These are phyloP conservation scores for Leccinum pseudoinsigne DNA, from an alignment of 1,284 basidiomycete genomes.

Conservation along the genomic window DNA sequence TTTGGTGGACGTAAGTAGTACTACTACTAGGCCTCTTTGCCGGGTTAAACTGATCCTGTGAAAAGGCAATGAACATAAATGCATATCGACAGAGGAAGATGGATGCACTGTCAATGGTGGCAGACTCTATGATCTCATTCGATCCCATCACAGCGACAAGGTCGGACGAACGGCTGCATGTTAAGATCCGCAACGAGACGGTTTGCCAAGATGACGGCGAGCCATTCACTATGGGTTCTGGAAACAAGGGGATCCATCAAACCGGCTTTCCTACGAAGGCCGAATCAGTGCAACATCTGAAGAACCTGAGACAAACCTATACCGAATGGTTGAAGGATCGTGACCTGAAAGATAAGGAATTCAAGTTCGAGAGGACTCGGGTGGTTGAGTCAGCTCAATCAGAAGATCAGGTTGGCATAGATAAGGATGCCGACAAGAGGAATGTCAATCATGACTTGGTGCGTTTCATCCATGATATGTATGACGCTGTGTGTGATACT, in stretches of 20 bases:
- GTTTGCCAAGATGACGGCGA: background rate
- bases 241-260: background rate
- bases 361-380: too few species aligned
- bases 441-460: too few species aligned
- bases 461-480: too few species aligned
- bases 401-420: too few species aligned
- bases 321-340: background rate
- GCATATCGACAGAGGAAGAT: background rate
- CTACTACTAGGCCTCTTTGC: background rate
- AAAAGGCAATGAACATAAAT: background rate
- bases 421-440: too few species aligned
- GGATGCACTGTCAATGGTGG: background rate
- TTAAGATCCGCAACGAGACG: background rate
- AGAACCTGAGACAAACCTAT: background rate
- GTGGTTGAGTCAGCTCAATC: too few species aligned
- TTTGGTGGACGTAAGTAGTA: background rate
- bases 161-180: background rate
- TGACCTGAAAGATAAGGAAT: too few species aligned
- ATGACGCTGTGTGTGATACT: too few species aligned
- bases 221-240: background rate
- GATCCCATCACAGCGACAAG: background rate
- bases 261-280: background rate
- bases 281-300: background rate
- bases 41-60: background rate
- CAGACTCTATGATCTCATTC: background rate